A percentile compares a stretch with the other conserved stretches of the same genome.
phyloP scores from a whole-genome alignment of 139 green algal genomes.

The Prasinococcaceae sp. region DNA sequence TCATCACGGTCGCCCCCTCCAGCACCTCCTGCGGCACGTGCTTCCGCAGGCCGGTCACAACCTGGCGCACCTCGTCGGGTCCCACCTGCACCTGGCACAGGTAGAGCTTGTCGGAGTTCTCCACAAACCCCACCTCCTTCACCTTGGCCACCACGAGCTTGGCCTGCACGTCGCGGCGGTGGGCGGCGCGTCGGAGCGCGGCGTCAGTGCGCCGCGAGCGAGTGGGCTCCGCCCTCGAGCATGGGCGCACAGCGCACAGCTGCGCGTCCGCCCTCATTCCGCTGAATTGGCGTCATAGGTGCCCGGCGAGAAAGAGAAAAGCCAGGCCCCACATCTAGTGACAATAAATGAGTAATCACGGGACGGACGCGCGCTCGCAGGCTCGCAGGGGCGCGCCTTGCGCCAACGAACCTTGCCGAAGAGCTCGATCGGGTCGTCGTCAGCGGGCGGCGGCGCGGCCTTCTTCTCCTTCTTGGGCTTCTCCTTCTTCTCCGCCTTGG shows the following conservation, averaged over 20 bases:
- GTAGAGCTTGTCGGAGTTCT: constrained; percentile 21
- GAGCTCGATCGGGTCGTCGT: constrained; percentile 9
- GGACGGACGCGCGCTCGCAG: no score
- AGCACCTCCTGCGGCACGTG: constrained; percentile 11
- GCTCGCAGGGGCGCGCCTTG: no score
- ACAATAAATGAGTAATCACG: no score
- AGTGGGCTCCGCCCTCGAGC: no score
- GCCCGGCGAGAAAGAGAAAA: no score
- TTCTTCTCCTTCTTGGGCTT: constrained; percentile 8
- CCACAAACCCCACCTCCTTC: constrained; percentile 1
- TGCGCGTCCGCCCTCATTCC: not conserved
- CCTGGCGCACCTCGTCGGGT: constrained; percentile 9
- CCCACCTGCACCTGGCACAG: constrained; percentile 15
- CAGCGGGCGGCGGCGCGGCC: not conserved
- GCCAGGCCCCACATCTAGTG: no score
- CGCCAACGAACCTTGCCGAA: not conserved
- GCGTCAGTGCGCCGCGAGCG: not conserved
- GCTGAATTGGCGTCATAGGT: no score
- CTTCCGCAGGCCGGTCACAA: constrained; percentile 17
- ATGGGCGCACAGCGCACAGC: not conserved
- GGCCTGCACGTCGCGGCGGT: constrained; percentile 4
- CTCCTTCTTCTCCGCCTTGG: constrained; percentile 1
- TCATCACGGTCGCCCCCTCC: constrained; percentile 5
- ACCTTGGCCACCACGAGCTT: constrained; percentile 9
- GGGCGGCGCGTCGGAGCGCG: not conserved